Evolutionary conservation across 139 green algal genomes (phyloP).

Genomic region (Tetradesmus obliquus): DNA sequence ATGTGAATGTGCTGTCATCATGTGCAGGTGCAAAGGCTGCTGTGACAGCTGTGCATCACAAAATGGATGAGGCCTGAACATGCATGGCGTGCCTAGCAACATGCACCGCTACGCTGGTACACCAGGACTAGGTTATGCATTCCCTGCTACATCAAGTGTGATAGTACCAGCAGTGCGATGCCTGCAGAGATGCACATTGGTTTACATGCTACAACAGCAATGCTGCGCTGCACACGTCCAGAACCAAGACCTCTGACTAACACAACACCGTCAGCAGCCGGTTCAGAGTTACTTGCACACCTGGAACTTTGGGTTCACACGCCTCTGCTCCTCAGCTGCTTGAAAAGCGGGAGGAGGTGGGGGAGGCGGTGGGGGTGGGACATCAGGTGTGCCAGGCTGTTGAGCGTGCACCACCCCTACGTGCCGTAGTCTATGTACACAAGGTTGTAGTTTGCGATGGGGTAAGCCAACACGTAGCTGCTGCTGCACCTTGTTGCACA

Average conservation of each 20-base stretch:
- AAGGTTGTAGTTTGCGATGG: neutral
- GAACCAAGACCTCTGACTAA: neutral
- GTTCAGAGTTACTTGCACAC: neutral
- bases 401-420: neutral
- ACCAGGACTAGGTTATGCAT: too few species aligned
- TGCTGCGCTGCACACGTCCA: neutral
- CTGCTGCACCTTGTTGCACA: neutral
- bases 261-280: neutral
- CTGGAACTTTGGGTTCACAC: conserved; percentile 27
- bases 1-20: too few species aligned
- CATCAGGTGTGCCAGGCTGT: neutral
- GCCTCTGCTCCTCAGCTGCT: neutral
- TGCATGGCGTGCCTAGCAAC: too few species aligned
- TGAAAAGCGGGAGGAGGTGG: conserved; percentile 7
- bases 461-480: neutral
- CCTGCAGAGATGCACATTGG: too few species aligned
- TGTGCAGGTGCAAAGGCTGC: too few species aligned
- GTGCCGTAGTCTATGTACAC: neutral
- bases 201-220: neutral
- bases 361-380: conserved; percentile 23
- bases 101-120: too few species aligned
- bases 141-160: too few species aligned
- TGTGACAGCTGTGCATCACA: too few species aligned
- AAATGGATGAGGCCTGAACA: too few species aligned
- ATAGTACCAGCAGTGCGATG: too few species aligned